Evolutionary conservation across 1,284 basidiomycete species (phyloP), one percentile per base, ranked within the genome.

Genomic region (Ustanciosporium gigantosporum): DNA sequence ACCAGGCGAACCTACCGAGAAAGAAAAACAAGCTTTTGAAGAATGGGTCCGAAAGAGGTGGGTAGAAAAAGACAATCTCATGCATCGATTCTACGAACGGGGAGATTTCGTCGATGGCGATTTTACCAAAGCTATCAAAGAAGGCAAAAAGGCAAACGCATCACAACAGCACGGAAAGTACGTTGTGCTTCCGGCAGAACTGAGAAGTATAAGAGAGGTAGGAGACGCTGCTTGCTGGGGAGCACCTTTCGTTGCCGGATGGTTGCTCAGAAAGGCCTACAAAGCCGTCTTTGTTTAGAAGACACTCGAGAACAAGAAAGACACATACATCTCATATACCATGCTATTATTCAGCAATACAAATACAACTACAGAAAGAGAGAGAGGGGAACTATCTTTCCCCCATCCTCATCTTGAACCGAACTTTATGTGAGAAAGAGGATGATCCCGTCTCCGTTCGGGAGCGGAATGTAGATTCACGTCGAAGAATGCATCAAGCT

Each of bases 31-130:
- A 4, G 79, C 62, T 16, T 97, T 98, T 70, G 90, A 94, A 58
- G 55, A 80, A 8, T 98, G 94, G 94, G 79, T 97, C 41, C 81
- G 87, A 40, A 79, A 82, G 24, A 76, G 89, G 40, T 98, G 94
- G 92, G 78, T 81, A 23, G 84, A 87, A 61, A 97, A 98, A 80
- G 93, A 96, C 75, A 79, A 79, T 31, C 80, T 85, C 40, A 86
- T 96, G 78, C 83, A 84, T 29, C 78, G 72, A 23, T 91, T 87
- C 74, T 82, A 84, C 51, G 37, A 56, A 15, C 51, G 73, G 9
- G 79, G 79, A 5, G 56, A 71, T 46, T 78, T 79, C 37, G 60
- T 68, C 5, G 31, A 39, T 5, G 70, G 68, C 15, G 44, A 59
- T 1, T 67, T 49, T 23, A 39, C 50, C 3, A 40, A 34, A 16